These are phyloP conservation scores for Cladosporium sp. DNA, from an alignment of 2,329 filamentous ascomycete genomes.

Conservation along the genomic window DNA sequence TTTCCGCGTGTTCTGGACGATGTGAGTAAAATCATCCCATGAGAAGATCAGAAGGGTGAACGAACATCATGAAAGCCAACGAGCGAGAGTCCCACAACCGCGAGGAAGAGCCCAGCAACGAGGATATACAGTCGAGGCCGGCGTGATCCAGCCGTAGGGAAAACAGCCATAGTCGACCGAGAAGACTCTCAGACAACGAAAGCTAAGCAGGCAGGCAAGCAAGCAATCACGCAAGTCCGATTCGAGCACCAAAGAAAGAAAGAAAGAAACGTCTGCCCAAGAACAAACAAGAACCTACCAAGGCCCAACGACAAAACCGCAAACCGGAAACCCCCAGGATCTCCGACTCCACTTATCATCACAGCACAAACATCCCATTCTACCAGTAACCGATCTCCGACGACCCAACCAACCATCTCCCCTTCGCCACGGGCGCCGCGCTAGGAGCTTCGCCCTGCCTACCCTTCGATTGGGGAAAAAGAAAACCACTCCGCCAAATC, in stretches of 20 bases:
- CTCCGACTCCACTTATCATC: too few species aligned
- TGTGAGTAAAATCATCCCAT: background rate
- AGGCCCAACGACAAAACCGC: too few species aligned
- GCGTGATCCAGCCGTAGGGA: background rate
- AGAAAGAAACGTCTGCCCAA: too few species aligned
- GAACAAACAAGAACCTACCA: too few species aligned
- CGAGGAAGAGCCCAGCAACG: conserved; percentile 3
- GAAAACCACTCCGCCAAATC: too few species aligned
- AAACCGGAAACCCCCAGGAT: too few species aligned
- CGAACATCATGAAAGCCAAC: conserved; percentile 5
- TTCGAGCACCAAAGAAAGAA: too few species aligned
- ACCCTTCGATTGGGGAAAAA: too few species aligned
- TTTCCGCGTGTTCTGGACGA: background rate
- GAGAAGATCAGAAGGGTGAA: background rate
- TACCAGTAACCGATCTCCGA: background rate
- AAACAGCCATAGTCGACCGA: background rate
- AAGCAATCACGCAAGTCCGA: too few species aligned
- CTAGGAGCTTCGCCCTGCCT: background rate
- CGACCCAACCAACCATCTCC: background rate
- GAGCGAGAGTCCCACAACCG: background rate
- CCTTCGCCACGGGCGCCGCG: conserved; percentile 7
- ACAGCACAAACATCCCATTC: background rate
- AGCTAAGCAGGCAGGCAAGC: too few species aligned
- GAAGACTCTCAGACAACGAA: too few species aligned
- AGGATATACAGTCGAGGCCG: conserved; percentile 2